Conservation (phyloP, 1,139 yeast species). For the Suhomyces chickasaworum region DNA sequence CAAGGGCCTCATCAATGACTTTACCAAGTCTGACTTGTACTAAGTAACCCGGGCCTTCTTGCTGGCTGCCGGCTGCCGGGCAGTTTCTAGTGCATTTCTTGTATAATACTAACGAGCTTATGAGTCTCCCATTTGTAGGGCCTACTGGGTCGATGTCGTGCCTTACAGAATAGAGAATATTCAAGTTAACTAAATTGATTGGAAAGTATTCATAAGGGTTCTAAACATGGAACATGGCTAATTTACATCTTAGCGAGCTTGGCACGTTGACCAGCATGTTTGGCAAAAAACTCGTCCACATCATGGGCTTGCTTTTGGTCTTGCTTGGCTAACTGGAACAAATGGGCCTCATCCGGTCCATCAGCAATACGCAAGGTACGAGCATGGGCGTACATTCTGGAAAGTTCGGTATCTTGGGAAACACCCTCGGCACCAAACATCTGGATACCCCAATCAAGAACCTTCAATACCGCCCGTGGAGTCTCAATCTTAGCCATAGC, state of each 20-base stretch:
- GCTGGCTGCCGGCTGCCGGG: too few relatives aligned
- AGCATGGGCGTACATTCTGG: conserved; percentile 55
- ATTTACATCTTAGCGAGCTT: conserved; percentile 31
- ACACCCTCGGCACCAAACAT: conserved; percentile 73
- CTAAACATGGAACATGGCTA: background rate
- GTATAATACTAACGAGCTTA: conserved; percentile 9
- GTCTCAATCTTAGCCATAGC: conserved; percentile 72
- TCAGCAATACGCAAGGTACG: conserved; percentile 71
- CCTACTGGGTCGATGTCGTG: background rate
- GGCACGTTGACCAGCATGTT: conserved; percentile 23
- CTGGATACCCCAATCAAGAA: conserved; percentile 70
- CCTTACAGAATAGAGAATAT: too few relatives aligned
- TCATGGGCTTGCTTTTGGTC: conserved; percentile 39
- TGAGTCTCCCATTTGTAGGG: conserved; percentile 4
- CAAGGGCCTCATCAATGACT: conserved; percentile 60
- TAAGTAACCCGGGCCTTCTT: conserved; percentile 19
- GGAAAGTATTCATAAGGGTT: background rate
- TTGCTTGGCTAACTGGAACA: conserved; percentile 58
- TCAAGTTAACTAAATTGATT: background rate
- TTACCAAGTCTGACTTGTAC: conserved; percentile 55
- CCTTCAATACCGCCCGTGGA: conserved; percentile 56
- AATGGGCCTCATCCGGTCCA: conserved; percentile 77
- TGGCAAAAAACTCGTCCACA: conserved; percentile 38
- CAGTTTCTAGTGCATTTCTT: conserved; percentile 3
- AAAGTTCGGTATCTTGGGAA: conserved; percentile 63